Conservation (phyloP, 768 basidiomycete genomes). For the Pulveroboletus sp. region DNA sequence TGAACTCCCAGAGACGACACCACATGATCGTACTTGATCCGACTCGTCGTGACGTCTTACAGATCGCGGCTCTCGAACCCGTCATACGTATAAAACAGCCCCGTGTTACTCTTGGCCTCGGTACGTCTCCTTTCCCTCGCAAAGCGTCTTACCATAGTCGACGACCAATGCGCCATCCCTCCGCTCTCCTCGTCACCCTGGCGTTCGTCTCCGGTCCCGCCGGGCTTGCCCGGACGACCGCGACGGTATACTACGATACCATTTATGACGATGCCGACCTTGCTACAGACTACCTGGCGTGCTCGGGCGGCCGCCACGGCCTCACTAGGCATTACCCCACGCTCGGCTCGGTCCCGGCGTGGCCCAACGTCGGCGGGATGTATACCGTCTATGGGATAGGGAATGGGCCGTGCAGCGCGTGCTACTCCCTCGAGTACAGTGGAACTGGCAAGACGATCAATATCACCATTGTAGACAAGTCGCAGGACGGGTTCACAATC, state of each 20-base stretch:
- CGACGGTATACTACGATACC: slow-evolving; percentile 36
- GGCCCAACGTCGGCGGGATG: slow-evolving; percentile 35
- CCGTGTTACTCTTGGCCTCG: background rate
- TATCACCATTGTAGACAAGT: slow-evolving; percentile 52
- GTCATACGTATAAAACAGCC: slow-evolving; percentile 19
- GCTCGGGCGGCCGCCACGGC: slow-evolving; percentile 38
- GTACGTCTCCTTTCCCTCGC: background rate
- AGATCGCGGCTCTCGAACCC: too few species aligned
- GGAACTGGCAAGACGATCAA: slow-evolving; percentile 42
- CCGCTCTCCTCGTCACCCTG: slow-evolving; percentile 12
- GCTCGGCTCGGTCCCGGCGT: slow-evolving; percentile 35
- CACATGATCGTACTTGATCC: too few species aligned
- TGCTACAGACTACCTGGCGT: slow-evolving; percentile 32
- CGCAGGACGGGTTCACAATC: slow-evolving; percentile 39
- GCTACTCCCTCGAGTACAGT: slow-evolving; percentile 29
- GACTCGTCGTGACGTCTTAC: too few species aligned
- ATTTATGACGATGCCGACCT: slow-evolving; percentile 32
- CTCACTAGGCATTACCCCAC: slow-evolving; percentile 35
- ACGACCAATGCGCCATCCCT: slow-evolving; percentile 27
- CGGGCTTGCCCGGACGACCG: slow-evolving; percentile 18
- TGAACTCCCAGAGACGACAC: too few species aligned
- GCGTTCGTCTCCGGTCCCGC: slow-evolving; percentile 13
- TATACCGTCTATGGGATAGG: slow-evolving; percentile 20
- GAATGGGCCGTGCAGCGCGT: slow-evolving; percentile 27
- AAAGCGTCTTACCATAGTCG: background rate